These are phyloP conservation scores for Apiospora aurea DNA, from an alignment of 2,329 filamentous ascomycete genomes.

Conservation along the genomic window DNA sequence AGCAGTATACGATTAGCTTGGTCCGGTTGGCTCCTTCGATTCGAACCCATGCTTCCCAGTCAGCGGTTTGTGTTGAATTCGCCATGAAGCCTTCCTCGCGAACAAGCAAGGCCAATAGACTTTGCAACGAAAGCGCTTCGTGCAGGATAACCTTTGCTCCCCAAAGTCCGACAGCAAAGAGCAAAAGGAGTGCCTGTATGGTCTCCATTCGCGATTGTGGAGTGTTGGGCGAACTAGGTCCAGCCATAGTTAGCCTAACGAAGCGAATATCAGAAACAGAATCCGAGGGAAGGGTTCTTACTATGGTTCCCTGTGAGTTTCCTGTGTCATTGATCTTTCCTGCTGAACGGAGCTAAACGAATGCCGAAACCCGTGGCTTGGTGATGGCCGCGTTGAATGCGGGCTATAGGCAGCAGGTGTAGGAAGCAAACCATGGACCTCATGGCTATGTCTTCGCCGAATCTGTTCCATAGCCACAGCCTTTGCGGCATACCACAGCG, in stretches of 20 bases:
- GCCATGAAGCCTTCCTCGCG: constrained; percentile 63
- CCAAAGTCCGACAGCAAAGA: constrained; percentile 68
- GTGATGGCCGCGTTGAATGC: constrained; percentile 65
- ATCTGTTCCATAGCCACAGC: constrained; percentile 66
- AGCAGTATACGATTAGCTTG: constrained; percentile 66
- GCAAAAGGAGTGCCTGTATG: constrained; percentile 67
- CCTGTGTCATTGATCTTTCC: constrained; percentile 63
- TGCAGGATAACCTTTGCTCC: constrained; percentile 66
- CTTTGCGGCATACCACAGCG: constrained; percentile 67
- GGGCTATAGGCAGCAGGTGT: constrained; percentile 66
- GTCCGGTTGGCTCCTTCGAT: constrained; percentile 64
- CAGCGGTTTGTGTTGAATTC: constrained; percentile 55
- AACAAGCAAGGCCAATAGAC: constrained; percentile 62
- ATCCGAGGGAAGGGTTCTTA: constrained; percentile 44
- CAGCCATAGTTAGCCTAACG: constrained; percentile 28
- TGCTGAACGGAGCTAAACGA: constrained; percentile 66
- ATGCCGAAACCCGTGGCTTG: constrained; percentile 63
- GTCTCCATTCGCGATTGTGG: constrained; percentile 68
- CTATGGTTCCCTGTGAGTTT: constrained; percentile 66
- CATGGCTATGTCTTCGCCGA: constrained; percentile 61
- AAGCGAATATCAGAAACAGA: background rate
- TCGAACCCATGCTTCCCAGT: constrained; percentile 68
- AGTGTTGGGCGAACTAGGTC: constrained; percentile 61
- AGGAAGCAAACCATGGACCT: constrained; percentile 63
- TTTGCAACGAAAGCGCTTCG: constrained; percentile 66